phyloP scores from a whole-genome alignment of 371 early-diverging fungal species.

The Nematocida parisii region DNA sequence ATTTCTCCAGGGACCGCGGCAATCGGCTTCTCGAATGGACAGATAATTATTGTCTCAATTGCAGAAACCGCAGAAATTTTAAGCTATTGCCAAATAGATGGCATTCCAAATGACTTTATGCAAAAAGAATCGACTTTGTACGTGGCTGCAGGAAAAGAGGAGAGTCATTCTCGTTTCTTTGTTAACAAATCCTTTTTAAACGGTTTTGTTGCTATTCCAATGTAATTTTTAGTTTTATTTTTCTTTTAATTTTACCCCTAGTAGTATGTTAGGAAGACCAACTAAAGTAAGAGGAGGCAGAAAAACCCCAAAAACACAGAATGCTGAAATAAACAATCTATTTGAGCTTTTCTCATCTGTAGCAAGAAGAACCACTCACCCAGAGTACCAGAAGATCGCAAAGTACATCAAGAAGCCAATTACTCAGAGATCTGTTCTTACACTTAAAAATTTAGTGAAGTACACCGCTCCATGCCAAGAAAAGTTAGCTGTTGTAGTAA shows the following conservation, averaged over 20 bases:
- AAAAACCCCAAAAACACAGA: constrained; percentile 49
- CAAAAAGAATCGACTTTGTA: constrained; percentile 2
- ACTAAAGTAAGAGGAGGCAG: constrained; percentile 50
- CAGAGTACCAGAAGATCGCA: constrained; percentile 51
- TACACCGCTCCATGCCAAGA: constrained; percentile 49
- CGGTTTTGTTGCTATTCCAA: neutral
- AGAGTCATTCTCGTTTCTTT: constrained; percentile 38
- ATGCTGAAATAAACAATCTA: constrained; percentile 42
- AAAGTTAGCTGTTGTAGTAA: constrained; percentile 68
- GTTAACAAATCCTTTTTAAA: constrained; percentile 32
- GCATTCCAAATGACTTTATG: neutral
- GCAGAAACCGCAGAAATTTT: neutral
- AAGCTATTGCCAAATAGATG: neutral
- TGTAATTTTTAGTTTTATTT: constrained; percentile 33
- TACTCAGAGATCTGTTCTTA: constrained; percentile 34
- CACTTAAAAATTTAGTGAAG: constrained; percentile 59
- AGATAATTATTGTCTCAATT: neutral
- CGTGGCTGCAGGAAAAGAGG: constrained; percentile 44
- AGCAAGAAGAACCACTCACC: constrained; percentile 42
- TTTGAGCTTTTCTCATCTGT: constrained; percentile 45
- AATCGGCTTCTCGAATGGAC: constrained; percentile 1
- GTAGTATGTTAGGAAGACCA: constrained; percentile 36
- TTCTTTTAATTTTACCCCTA: constrained; percentile 39
- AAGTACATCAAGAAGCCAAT: constrained; percentile 44
- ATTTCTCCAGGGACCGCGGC: neutral